A percentile compares a stretch with the other conserved stretches of the same genome.
Evolutionary conservation across 148 eudicot genomes (phyloP).

Genomic region (Heliamphora exappendiculata): DNA sequence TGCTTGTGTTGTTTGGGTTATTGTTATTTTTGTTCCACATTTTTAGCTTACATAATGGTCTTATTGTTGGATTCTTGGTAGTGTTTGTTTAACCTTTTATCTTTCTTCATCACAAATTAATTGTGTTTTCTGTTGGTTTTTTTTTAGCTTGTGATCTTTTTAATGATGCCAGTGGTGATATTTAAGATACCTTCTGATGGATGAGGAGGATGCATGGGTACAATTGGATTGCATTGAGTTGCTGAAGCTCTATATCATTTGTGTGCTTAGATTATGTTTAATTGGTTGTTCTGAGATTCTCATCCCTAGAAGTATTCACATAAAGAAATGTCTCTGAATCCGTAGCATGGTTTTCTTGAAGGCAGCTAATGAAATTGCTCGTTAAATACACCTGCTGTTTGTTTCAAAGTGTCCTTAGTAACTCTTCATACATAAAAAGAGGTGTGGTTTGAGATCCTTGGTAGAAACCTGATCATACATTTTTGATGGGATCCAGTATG

Average conservation of each 20-base stretch:
- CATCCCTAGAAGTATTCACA: not conserved
- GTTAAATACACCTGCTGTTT: not conserved
- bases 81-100: not conserved
- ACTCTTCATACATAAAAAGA: not conserved
- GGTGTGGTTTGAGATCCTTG: not conserved
- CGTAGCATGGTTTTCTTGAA: slow-evolving; percentile 4
- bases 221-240: slow-evolving; percentile 7
- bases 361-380: slow-evolving; percentile 1
- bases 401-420: not conserved
- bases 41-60: not conserved
- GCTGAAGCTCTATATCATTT: slow-evolving; percentile 11
- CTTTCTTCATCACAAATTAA: slow-evolving; percentile 16
- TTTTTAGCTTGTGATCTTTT: slow-evolving; percentile 7
- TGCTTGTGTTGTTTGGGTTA: too few relatives aligned
- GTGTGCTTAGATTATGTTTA: slow-evolving; percentile 7
- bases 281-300: slow-evolving; percentile 13
- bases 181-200: slow-evolving; percentile 17
- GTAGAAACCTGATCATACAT: slow-evolving; percentile 2
- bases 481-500: not conserved
- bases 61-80: not conserved
- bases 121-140: slow-evolving; percentile 5
- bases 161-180: slow-evolving; percentile 12
- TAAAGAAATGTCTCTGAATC: slow-evolving; percentile 9
- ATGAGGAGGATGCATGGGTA: slow-evolving; percentile 11
- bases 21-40: not conserved